Conservation (phyloP, 805 yeast genomes). For the Candida taoyuanica region DNA sequence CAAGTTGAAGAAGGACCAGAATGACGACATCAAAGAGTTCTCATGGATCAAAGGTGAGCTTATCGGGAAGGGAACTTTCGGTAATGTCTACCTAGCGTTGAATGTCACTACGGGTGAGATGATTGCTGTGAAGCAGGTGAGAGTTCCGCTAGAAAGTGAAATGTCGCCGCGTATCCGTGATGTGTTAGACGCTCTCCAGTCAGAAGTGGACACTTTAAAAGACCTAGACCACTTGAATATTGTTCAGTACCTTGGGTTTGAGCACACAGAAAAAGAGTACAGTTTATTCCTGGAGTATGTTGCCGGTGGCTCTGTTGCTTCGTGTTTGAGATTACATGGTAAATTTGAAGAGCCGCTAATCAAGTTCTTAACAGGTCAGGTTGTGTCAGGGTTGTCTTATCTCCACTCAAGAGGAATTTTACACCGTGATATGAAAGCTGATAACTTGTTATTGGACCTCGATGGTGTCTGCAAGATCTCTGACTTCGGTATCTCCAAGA, state of each 20-base stretch:
- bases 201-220: slow-evolving; percentile 91
- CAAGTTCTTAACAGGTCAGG: slow-evolving; percentile 70
- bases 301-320: slow-evolving; percentile 95
- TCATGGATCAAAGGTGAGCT: slow-evolving; percentile 98
- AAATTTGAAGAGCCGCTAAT: slow-evolving; percentile 77
- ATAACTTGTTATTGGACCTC: slow-evolving; percentile 77
- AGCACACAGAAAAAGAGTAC: slow-evolving; percentile 64
- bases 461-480: slow-evolving; percentile 95
- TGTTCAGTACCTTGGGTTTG: slow-evolving; percentile 95
- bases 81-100: slow-evolving; percentile 85
- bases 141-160: slow-evolving; percentile 42
- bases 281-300: slow-evolving; percentile 92
- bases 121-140: slow-evolving; percentile 97
- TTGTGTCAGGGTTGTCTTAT: slow-evolving; percentile 79
- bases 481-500: slow-evolving; percentile 94
- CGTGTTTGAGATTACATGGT: slow-evolving; percentile 77
- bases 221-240: slow-evolving; percentile 91
- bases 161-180: slow-evolving; percentile 45
- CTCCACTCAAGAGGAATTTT: slow-evolving; percentile 82
- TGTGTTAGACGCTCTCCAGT: slow-evolving; percentile 74
- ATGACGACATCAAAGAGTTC: slow-evolving; percentile 75
- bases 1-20: slow-evolving; percentile 51
- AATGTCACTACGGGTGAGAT: slow-evolving; percentile 97
- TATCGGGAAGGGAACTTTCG: slow-evolving; percentile 95
- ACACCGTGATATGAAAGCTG: slow-evolving; percentile 94